Base-by-base conservation (phyloP, 78 protist genomes). In the Dictyostelium purpureum region DNA sequence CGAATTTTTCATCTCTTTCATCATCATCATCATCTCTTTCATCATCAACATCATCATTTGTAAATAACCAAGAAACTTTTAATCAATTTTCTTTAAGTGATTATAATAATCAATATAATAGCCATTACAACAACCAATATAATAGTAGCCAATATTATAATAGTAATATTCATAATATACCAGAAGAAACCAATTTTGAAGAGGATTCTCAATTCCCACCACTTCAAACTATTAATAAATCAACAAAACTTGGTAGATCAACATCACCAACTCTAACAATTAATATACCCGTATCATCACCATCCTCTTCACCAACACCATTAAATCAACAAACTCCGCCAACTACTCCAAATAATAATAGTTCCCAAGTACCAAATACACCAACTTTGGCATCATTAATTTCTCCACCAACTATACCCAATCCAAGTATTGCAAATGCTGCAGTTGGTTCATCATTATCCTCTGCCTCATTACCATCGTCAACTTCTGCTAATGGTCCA, bases 311-410 rank as follows among this genome's bases (percentile, higher is more conserved):
- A 51, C 56, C 66, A 35, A 43, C 45, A 10, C 81, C 42, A 7
- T 9, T 33, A 31, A 24, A 79, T 4, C 40, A 43, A 26, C 57
- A 45, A 67, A 35, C 67, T 45, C 31, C 61, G 31, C 42, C 63
- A 65, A 33, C 88, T 4, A 43, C 76, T 47, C 52, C 52, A 16
- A 57, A 65, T 18, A 24, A 45, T 66, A 10, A 43, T 24, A 45
- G 38, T 42, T 49, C 51, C 37, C 26, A 31, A 56, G 74, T 33
- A 61, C 33, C 57, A 38, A 38, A 21, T 21, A 40, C 31, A 83
- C 74, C 80, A 26, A 85, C 92, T 16, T 26, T 81, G 21, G 89
- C 89, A 21, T 54, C 89, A 43, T 19, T 81, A 18, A 81, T 81
- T 26, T 45, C 88, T 31, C 77, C 77, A 40, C 19, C 87, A 24